Evolutionary conservation across 805 yeast genomes (phyloP).

Genomic region (Sugiyamaella valdiviana): DNA sequence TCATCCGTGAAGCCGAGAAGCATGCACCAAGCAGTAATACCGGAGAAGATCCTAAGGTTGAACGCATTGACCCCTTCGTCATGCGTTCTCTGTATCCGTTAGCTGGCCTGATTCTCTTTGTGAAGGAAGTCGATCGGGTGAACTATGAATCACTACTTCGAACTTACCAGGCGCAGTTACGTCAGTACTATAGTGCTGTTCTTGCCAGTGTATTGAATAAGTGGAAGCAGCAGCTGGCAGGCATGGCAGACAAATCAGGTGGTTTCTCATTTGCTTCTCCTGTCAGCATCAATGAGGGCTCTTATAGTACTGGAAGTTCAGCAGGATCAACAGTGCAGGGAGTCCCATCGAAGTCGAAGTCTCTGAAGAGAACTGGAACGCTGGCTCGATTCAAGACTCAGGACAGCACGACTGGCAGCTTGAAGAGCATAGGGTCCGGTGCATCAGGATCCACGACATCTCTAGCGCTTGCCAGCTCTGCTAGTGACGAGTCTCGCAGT

Average conservation of each 20-base stretch:
- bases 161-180: conserved; percentile 36
- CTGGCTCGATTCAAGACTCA: conserved; percentile 13
- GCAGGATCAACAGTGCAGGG: background rate
- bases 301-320: background rate
- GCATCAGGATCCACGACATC: conserved; percentile 1
- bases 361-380: conserved; percentile 23
- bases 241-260: conserved; percentile 12
- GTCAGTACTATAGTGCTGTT: conserved; percentile 33
- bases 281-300: conserved; percentile 1
- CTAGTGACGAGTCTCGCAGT: background rate
- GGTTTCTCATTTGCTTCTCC: conserved; percentile 11
- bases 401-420: background rate
- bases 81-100: conserved; percentile 31
- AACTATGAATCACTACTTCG: conserved; percentile 42
- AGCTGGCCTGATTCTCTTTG: conserved; percentile 48
- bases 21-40: background rate
- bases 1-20: conserved; percentile 14
- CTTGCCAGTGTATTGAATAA: conserved; percentile 29
- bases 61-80: conserved; percentile 21
- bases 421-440: background rate
- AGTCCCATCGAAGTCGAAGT: conserved; percentile 5
- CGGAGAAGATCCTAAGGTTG: conserved; percentile 13
- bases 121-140: conserved; percentile 49
- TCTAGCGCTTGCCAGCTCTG: background rate
- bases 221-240: conserved; percentile 22